phyloP scores from a whole-genome alignment of 306 rosid genomes.

The Fragaria nilgerrensis region DNA sequence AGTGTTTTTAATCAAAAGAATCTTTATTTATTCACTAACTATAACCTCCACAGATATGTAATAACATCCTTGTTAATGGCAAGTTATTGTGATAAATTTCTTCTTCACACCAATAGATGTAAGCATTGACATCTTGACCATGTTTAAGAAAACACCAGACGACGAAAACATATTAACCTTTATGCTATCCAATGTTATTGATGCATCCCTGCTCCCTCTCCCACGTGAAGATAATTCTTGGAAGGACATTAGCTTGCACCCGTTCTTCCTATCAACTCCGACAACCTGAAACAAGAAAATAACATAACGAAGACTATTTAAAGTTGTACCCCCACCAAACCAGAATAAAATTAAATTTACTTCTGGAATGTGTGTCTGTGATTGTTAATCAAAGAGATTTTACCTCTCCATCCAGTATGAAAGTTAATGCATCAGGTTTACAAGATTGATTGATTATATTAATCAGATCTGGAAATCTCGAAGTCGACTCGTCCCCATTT shows the following conservation, averaged over 20 bases:
- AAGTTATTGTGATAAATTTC: neutral
- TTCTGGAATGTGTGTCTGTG: neutral
- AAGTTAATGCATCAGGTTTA: conserved; percentile 65
- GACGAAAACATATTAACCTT: conserved; percentile 46
- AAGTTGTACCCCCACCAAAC: neutral
- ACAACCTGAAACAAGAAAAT: conserved; percentile 63
- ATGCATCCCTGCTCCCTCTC: conserved; percentile 71
- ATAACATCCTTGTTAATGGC: neutral
- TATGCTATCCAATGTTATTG: conserved; percentile 58
- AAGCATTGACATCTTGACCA: neutral
- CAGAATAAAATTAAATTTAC: neutral
- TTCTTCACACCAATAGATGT: neutral
- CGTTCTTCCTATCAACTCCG: conserved; percentile 77
- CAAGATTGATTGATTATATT: conserved; percentile 55
- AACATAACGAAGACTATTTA: conserved; percentile 22
- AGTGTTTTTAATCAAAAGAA: neutral
- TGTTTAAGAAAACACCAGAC: neutral
- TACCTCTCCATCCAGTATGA: conserved; percentile 84
- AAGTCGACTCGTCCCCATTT: conserved; percentile 84
- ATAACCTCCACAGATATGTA: neutral
- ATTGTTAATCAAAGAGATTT: neutral
- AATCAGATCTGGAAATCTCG: conserved; percentile 81
- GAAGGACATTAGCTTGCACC: conserved; percentile 67
- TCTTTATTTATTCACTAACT: neutral
- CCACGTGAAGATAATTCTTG: conserved; percentile 90